These are phyloP conservation scores for Ophiostoma novo-ulmi DNA, from an alignment of 2,329 filamentous ascomycete genomes.

Conservation along the genomic window DNA sequence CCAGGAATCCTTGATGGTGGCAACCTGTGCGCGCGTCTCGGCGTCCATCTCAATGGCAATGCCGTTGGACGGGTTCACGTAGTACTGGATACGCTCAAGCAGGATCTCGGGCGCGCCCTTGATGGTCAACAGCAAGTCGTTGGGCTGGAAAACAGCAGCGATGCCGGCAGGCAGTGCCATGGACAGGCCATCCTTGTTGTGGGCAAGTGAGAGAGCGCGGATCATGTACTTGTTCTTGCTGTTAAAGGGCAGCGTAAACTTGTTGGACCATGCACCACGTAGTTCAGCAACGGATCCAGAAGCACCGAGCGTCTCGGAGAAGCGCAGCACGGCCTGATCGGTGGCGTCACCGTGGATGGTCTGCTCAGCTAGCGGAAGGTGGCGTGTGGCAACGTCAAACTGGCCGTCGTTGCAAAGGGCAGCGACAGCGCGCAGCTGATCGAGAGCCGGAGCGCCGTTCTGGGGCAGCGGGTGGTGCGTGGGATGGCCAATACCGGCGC, in stretches of 20 bases:
- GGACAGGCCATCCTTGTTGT: slow-evolving; percentile 34
- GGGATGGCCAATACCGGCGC: slow-evolving; percentile 30
- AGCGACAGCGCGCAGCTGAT: slow-evolving; percentile 56
- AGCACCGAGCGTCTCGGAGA: slow-evolving; percentile 58
- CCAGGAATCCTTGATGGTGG: slow-evolving; percentile 61
- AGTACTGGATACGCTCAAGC: slow-evolving; percentile 56
- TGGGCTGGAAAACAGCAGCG: slow-evolving; percentile 34
- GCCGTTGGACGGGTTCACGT: slow-evolving; percentile 50
- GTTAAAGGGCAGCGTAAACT: slow-evolving; percentile 69
- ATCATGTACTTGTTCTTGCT: slow-evolving; percentile 83
- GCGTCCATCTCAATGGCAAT: slow-evolving; percentile 46
- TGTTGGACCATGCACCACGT: slow-evolving; percentile 58
- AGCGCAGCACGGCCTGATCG: slow-evolving; percentile 67
- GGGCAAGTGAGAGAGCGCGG: slow-evolving; percentile 48
- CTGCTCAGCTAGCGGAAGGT: slow-evolving; percentile 55
- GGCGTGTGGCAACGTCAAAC: slow-evolving; percentile 61
- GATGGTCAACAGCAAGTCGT: slow-evolving; percentile 58
- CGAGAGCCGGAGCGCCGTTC: slow-evolving; percentile 36
- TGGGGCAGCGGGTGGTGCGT: slow-evolving; percentile 28
- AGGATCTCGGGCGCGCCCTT: slow-evolving; percentile 75
- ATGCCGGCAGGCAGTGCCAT: slow-evolving; percentile 38
- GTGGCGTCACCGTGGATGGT: slow-evolving; percentile 71
- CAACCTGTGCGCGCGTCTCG: slow-evolving; percentile 43
- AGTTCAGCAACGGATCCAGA: slow-evolving; percentile 49
- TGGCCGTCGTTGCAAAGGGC: slow-evolving; percentile 71